A percentile compares a stretch with the other conserved stretches of the same genome.
phyloP scores from a whole-genome alignment of 208 protist species.

The Entamoeba histolytica region DNA sequence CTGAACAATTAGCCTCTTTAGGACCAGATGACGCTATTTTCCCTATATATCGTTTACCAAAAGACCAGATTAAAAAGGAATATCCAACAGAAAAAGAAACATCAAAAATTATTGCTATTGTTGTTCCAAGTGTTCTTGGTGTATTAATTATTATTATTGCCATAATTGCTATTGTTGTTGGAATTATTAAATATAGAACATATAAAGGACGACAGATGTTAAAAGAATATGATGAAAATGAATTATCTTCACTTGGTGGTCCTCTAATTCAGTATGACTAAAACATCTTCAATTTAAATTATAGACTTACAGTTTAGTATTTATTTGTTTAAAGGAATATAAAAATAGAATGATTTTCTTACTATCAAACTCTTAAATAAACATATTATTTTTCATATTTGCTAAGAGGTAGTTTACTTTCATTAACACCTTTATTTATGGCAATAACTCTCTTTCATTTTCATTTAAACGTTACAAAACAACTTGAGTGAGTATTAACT shows the following conservation, averaged over 20 bases:
- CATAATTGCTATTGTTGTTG: neutral
- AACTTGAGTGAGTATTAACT: too few species aligned
- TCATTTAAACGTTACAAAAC: too few species aligned
- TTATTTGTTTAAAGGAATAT: too few species aligned
- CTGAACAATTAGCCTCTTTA: neutral
- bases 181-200: neutral
- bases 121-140: neutral
- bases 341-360: too few species aligned
- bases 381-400: too few species aligned
- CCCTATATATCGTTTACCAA: neutral
- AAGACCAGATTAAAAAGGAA: neutral
- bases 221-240: neutral
- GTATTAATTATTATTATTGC: neutral
- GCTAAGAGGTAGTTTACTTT: too few species aligned
- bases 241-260: neutral
- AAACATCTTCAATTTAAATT: neutral
- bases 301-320: too few species aligned
- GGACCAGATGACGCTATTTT: neutral
- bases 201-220: neutral
- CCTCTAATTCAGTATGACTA: neutral
- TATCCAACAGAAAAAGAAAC: neutral
- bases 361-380: too few species aligned
- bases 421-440: too few species aligned
- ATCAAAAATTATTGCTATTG: neutral
- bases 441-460: too few species aligned